A percentile compares a stretch with the other conserved stretches of the same genome.
These are phyloP conservation scores for Typha latifolia DNA, from an alignment of 176 grass and related monocot species.

Conservation along the genomic window DNA sequence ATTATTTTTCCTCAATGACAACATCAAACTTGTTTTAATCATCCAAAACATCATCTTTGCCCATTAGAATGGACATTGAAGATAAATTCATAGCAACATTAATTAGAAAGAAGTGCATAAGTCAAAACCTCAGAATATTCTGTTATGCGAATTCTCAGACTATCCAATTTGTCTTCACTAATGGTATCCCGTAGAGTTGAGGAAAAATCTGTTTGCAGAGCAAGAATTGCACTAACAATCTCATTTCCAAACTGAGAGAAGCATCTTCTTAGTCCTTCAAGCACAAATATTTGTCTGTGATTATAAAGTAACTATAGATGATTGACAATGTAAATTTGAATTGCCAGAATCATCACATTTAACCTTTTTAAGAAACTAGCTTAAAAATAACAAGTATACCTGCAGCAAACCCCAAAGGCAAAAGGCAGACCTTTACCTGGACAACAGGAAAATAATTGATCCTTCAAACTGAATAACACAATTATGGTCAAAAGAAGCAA, in stretches of 20 bases:
- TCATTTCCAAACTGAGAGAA: slow-evolving; percentile 28
- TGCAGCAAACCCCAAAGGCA: slow-evolving; percentile 47
- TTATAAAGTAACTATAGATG: neutral
- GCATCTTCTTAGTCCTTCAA: slow-evolving; percentile 37
- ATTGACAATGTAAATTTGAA: too few species aligned
- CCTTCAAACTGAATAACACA: neutral
- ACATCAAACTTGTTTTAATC: too few species aligned
- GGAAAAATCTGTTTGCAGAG: slow-evolving; percentile 34
- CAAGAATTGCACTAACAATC: slow-evolving; percentile 21
- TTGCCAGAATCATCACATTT: too few species aligned
- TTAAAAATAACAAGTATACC: slow-evolving; percentile 23
- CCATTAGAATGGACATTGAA: neutral
- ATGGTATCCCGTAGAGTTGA: slow-evolving; percentile 26
- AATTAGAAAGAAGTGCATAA: slow-evolving; percentile 1
- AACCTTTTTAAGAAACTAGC: slow-evolving; percentile 1
- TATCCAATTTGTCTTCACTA: slow-evolving; percentile 27
- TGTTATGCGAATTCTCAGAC: slow-evolving; percentile 40
- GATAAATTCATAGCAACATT: slow-evolving; percentile 3
- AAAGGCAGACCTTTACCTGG: slow-evolving; percentile 52
- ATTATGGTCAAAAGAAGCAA: neutral
- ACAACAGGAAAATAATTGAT: neutral
- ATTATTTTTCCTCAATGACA: too few species aligned
- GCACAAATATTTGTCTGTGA: neutral
- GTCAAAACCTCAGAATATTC: slow-evolving; percentile 51
- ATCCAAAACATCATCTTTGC: neutral